Evolutionary conservation across 1,284 basidiomycete species (phyloP), one percentile per base, ranked within the genome.

Genomic region (Wallemia ichthyophaga): DNA sequence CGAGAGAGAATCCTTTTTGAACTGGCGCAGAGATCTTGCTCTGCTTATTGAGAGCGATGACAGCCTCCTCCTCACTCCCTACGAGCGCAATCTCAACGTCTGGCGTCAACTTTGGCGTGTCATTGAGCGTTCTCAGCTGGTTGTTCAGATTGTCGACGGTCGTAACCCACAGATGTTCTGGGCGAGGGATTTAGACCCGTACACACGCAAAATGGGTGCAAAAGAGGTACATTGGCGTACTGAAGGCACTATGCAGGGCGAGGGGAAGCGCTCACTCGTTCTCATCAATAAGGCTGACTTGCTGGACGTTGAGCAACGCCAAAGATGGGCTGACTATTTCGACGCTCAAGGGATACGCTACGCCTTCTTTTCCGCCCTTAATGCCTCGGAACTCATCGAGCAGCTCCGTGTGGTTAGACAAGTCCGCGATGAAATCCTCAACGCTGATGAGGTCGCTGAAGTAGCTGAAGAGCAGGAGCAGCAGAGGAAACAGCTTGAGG

Each of bases 281-380:
- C 75, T 98, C 59, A 85, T 98, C 69, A 99, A 99, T 71, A 98
- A 99, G 71, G 80, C 92, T 1, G 94, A 99, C 73, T 71, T 99
- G 58, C 72, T 99, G 62, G 94, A 87, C 17, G 74, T 77, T 5
- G 76, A 81, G 61, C 94, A 98, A 72, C 78, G 81, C 62, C 73
- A 72, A 59, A 68, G 73, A 60, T 99, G 94, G 94, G 92, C 92
- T 26, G 81, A 91, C 65, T 88, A 94, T 70, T 95, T 98, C 66
- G 88, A 95, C 62, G 67, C 74, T 21, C 75, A 86, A 65, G 77
- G 78, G 5, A 77, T 96, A 57, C 75, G 75, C 61, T 96, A 87
- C 66, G 89, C 87, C 0, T 99, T 98, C 71, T 98, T 94, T 75
- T 98, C 92, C 27, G 94, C 94, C 2, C 78, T 83, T 13, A 83